phyloP scores from a whole-genome alignment of 164 flowering plant species.

The Taxillus chinensis region DNA sequence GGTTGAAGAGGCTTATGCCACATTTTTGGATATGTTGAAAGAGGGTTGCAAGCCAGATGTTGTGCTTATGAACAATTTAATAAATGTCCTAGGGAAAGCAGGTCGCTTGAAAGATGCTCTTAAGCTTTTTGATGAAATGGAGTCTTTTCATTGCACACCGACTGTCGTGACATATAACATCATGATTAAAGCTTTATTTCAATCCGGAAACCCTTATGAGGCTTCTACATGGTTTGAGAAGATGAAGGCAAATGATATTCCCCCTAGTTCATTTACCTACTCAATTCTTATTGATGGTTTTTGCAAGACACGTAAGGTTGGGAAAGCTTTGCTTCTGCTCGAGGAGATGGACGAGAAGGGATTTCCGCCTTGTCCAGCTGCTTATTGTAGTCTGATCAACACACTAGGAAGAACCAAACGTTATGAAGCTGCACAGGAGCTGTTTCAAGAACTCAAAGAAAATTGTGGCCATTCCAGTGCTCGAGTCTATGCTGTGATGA shows the following conservation, averaged over 20 bases:
- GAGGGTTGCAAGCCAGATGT: conserved; percentile 74
- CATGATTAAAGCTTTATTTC: conserved; percentile 59
- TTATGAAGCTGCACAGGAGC: conserved; percentile 85
- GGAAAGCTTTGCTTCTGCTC: conserved; percentile 74
- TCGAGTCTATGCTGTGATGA: conserved; percentile 93
- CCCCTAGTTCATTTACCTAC: conserved; percentile 70
- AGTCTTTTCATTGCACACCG: conserved; percentile 44
- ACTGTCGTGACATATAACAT: conserved; percentile 85
- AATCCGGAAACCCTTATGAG: conserved; percentile 52
- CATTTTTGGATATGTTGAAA: conserved; percentile 41
- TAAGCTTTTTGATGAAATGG: conserved; percentile 61
- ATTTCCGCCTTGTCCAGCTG: conserved; percentile 88
- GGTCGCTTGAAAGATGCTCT: conserved; percentile 61
- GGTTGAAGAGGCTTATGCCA: conserved; percentile 66
- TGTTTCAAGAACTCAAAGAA: conserved; percentile 83
- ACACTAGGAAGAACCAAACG: conserved; percentile 76
- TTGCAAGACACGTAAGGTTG: conserved; percentile 78
- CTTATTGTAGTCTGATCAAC: conserved; percentile 87
- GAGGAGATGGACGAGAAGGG: conserved; percentile 99
- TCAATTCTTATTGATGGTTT: conserved; percentile 93
- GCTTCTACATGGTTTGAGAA: conserved; percentile 61
- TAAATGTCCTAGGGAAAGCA: conserved; percentile 61
- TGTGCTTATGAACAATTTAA: conserved; percentile 72
- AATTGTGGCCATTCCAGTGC: conserved; percentile 75
- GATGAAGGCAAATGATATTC: conserved; percentile 67